Percentiles rank a stretch among this genome's conserved stretches.
These are phyloP conservation scores for Ophiostoma fasciatum DNA, from an alignment of 2,329 filamentous ascomycete genomes.

Conservation along the genomic window DNA sequence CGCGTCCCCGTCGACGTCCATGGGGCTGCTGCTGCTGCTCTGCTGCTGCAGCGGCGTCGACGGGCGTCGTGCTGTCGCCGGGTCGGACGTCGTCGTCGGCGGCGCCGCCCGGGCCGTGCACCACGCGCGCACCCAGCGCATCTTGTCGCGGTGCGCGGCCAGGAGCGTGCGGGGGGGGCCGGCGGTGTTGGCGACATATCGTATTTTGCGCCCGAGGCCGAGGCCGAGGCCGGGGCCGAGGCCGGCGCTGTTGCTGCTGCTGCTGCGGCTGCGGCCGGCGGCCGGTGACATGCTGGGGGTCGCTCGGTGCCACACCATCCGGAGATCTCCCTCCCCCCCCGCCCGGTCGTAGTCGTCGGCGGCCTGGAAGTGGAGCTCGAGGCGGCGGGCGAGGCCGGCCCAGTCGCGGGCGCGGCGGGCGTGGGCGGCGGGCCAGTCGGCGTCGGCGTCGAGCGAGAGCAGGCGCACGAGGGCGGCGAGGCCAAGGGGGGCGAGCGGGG, in stretches of 20 bases:
- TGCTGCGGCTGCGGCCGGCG: neutral
- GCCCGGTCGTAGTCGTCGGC: conserved; percentile 15
- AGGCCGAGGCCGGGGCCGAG: no score
- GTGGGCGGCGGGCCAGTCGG: conserved; percentile 22
- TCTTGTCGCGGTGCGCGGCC: conserved; percentile 20
- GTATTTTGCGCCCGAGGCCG: conserved; percentile 9
- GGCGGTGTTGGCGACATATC: no score
- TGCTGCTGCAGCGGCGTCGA: no score
- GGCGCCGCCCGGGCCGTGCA: no score
- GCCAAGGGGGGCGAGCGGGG: conserved; percentile 20
- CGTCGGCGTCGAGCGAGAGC: conserved; percentile 19
- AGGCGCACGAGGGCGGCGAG: conserved; percentile 22
- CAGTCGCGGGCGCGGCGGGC: conserved; percentile 22
- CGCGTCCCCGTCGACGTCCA: no score
- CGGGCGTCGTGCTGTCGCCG: no score
- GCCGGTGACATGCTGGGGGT: neutral
- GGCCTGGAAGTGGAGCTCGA: conserved; percentile 17
- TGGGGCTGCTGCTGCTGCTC: no score
- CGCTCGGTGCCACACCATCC: no score
- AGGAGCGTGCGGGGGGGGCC: conserved; percentile 18
- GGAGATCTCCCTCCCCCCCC: no score
- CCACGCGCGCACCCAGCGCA: conserved; percentile 27
- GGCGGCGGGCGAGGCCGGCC: conserved; percentile 13
- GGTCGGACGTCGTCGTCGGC: no score
- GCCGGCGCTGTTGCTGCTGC: no score